Evolutionary conservation across 345 rosid genomes (phyloP).

Genomic region (Eucalyptus curtisii): DNA sequence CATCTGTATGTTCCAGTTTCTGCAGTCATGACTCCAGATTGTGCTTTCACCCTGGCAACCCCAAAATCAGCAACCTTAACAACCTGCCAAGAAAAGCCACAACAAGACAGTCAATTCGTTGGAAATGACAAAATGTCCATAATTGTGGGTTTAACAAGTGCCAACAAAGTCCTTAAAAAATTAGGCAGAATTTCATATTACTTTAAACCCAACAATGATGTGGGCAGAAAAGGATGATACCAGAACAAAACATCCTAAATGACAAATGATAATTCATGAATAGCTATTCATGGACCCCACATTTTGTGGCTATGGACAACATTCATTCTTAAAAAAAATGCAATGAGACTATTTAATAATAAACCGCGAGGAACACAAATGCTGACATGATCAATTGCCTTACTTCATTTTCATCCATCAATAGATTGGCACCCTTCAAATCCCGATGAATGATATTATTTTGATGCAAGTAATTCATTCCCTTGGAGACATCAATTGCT

Average conservation of each 20-base stretch:
- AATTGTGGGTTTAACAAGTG: neutral
- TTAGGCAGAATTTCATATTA: neutral
- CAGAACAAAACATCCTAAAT: neutral
- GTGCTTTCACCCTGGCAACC: constrained; percentile 87
- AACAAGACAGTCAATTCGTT: neutral
- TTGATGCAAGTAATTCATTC: constrained; percentile 97
- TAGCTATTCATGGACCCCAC: neutral
- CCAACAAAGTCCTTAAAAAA: neutral
- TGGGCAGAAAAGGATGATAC: neutral
- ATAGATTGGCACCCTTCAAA: constrained; percentile 89
- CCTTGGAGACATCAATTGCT: constrained; percentile 91
- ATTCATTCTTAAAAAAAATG: neutral
- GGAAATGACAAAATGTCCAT: neutral
- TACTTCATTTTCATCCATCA: constrained; percentile 99
- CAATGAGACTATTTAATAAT: neutral
- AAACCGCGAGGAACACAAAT: neutral
- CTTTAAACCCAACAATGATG: neutral
- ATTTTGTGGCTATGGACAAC: neutral
- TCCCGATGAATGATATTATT: constrained; percentile 95
- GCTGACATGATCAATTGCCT: neutral
- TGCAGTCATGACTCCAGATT: constrained; percentile 98
- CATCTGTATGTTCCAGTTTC: constrained; percentile 99
- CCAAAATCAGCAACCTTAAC: constrained; percentile 99
- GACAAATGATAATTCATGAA: neutral
- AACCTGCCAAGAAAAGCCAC: constrained; percentile 30